Conservation (phyloP, 352 stramenopile genomes). For the Phytophthora europaea region DNA sequence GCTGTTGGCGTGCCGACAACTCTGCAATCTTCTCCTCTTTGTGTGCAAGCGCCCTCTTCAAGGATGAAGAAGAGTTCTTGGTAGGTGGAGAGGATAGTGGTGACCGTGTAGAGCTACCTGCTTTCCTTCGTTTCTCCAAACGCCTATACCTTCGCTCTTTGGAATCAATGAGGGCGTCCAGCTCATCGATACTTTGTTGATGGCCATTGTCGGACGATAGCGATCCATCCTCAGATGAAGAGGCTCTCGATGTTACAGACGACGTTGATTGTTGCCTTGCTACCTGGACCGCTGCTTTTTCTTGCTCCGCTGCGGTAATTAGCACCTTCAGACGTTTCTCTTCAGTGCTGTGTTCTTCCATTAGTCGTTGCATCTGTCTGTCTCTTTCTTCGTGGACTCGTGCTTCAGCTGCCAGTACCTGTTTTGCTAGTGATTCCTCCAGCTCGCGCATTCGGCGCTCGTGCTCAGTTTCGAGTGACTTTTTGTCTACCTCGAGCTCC, state of each 20-base stretch:
- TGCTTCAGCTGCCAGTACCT: slow-evolving; percentile 44
- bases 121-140: slow-evolving; percentile 26
- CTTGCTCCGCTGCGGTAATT: slow-evolving; percentile 11
- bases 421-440: slow-evolving; percentile 43
- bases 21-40: slow-evolving; percentile 57
- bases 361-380: slow-evolving; percentile 39
- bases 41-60: slow-evolving; percentile 44
- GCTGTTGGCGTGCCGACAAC: slow-evolving; percentile 38
- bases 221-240: slow-evolving; percentile 24
- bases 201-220: slow-evolving; percentile 15
- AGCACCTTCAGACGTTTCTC: slow-evolving; percentile 34
- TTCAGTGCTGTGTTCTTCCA: slow-evolving; percentile 54
- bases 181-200: slow-evolving; percentile 49
- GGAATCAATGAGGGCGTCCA: slow-evolving; percentile 49
- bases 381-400: slow-evolving; percentile 56
- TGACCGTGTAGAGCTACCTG: slow-evolving; percentile 17
- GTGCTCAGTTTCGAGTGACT: slow-evolving; percentile 22
- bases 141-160: slow-evolving; percentile 44
- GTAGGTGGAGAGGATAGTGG: slow-evolving; percentile 18
- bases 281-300: slow-evolving; percentile 12
- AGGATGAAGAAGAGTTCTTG: slow-evolving; percentile 21
- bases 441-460: slow-evolving; percentile 40
- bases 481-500: slow-evolving; percentile 40
- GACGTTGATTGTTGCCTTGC: slow-evolving; percentile 35
- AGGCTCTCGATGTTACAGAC: slow-evolving; percentile 28